A percentile compares a stretch with the other conserved stretches of the same genome.
These are phyloP conservation scores for Stenocarpella maydis DNA, from an alignment of 2,329 filamentous ascomycete species.

Conservation along the genomic window DNA sequence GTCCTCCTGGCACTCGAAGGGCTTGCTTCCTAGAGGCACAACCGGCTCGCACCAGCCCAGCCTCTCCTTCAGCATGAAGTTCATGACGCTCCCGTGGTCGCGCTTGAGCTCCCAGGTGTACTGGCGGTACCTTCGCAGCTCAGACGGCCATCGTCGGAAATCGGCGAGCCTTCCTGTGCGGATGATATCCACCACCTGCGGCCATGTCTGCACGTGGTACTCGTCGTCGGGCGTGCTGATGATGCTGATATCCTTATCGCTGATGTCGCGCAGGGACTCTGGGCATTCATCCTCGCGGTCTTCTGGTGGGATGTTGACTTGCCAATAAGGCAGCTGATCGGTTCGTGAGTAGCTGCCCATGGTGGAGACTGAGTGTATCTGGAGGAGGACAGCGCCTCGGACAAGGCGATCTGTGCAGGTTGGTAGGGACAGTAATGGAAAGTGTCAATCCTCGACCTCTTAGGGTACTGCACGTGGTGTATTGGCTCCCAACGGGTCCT, in stretches of 20 bases:
- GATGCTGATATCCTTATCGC: conserved; percentile 73
- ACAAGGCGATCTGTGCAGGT: conserved; percentile 1
- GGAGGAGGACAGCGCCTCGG: neutral
- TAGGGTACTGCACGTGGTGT: neutral
- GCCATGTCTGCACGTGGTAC: conserved; percentile 74
- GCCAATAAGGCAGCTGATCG: conserved; percentile 74
- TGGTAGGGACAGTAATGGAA: neutral
- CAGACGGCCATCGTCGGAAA: conserved; percentile 80
- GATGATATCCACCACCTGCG: conserved; percentile 70
- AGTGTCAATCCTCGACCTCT: neutral
- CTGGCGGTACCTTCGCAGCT: conserved; percentile 79
- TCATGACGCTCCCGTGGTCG: conserved; percentile 78
- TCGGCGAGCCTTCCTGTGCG: conserved; percentile 72
- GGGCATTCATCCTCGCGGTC: conserved; percentile 75
- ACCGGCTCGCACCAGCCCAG: conserved; percentile 71
- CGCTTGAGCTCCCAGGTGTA: conserved; percentile 71
- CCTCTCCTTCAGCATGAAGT: conserved; percentile 76
- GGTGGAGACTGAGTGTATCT: neutral
- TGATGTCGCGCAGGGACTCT: conserved; percentile 69
- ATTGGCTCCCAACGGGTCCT: neutral
- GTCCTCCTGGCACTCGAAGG: conserved; percentile 61
- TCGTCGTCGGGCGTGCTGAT: conserved; percentile 74
- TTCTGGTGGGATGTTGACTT: conserved; percentile 75
- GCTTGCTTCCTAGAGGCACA: conserved; percentile 43
- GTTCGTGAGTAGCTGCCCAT: conserved; percentile 48